A percentile compares a stretch with the other conserved stretches of the same genome.
phyloP scores from a whole-genome alignment of 2,329 filamentous ascomycete genomes.

The Epichloe glyceriae region DNA sequence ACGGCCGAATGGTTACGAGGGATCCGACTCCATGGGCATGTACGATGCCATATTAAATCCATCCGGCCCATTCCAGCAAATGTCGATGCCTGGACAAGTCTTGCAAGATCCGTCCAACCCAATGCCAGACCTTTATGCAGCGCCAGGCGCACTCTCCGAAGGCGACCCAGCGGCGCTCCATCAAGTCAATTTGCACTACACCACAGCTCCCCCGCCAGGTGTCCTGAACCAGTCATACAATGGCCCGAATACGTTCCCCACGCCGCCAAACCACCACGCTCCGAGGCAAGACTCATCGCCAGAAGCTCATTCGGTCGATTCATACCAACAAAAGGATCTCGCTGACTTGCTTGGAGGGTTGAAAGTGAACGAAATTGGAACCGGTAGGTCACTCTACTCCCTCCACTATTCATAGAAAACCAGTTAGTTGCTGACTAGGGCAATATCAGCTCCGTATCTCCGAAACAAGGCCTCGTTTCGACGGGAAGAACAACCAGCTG shows the following conservation, averaged over 20 bases:
- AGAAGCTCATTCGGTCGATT: slow-evolving; percentile 44
- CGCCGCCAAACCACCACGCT: slow-evolving; percentile 30
- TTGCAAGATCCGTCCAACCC: slow-evolving; percentile 26
- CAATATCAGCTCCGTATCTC: slow-evolving; percentile 62
- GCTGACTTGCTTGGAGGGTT: slow-evolving; percentile 74
- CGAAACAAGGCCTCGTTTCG: slow-evolving; percentile 44
- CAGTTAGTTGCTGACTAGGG: neutral
- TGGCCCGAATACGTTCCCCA: slow-evolving; percentile 37
- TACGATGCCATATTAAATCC: slow-evolving; percentile 20
- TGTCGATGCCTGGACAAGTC: slow-evolving; percentile 36
- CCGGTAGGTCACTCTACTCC: slow-evolving; percentile 43
- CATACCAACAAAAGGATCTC: slow-evolving; percentile 58
- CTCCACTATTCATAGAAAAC: neutral
- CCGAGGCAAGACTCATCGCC: slow-evolving; percentile 25
- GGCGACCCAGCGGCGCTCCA: slow-evolving; percentile 32
- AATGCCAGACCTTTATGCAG: slow-evolving; percentile 32
- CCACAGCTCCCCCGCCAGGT: slow-evolving; percentile 34
- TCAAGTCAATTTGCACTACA: slow-evolving; percentile 38
- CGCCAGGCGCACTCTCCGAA: slow-evolving; percentile 36
- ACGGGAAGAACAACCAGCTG: slow-evolving; percentile 45
- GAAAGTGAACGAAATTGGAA: slow-evolving; percentile 75
- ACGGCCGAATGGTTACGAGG: slow-evolving; percentile 64
- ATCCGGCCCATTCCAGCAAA: slow-evolving; percentile 31
- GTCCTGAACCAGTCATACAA: slow-evolving; percentile 40
- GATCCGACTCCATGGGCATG: slow-evolving; percentile 24